Base-by-base conservation (phyloP, 2,329 filamentous ascomycete species). In the Fusarium sp. region DNA sequence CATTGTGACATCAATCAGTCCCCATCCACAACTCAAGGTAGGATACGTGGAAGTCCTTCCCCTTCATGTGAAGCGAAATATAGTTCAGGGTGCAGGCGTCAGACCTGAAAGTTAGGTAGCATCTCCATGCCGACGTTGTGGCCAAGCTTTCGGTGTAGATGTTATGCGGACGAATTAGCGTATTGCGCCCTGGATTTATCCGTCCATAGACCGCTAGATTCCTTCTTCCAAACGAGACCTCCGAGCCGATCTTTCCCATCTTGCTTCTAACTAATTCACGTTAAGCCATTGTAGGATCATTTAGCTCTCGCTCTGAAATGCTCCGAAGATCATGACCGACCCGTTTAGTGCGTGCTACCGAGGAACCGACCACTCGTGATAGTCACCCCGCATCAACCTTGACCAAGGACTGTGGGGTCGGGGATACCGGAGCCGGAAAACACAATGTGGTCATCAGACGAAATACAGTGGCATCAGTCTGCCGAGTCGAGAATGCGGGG, bases 351-450 rank as follows among this genome's bases (percentile, higher is more conserved):
- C 17, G 3, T 3, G n/a, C 26, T 62, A 20, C 59, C 41, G 59
- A 62, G 57, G 59, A 22, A 9, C 17, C 20, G 9, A 7, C 26
- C 7, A 33, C 59, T 56, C 49, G 57, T 62, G 57, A 56, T 28
- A 30, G n/a, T 6, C 30, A 43, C 52, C 59, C 59, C 59, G 52
- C 59, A 43, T 58, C 14, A 2, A 33, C 2, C 14, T 2, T 1
- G 6, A 39, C 33, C 24, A 35, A 40, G 58, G 22, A 13, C 17
- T 44, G 43, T 20, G 28, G 20, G 30, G 28, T 33, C 61, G 61
- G 61, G 61, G 61, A 58, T 52, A 22, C 20, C 61, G 61, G 61
- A 64, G 61, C 61, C 61, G 35, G 17, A 9, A 8, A 19, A n/a
- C 15, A 7, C 1, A 30, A 30, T 9, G 50, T 20, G n/a, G 35